Conservation (phyloP, 1,139 yeast genomes). For the Tardiomyces depauwii region DNA sequence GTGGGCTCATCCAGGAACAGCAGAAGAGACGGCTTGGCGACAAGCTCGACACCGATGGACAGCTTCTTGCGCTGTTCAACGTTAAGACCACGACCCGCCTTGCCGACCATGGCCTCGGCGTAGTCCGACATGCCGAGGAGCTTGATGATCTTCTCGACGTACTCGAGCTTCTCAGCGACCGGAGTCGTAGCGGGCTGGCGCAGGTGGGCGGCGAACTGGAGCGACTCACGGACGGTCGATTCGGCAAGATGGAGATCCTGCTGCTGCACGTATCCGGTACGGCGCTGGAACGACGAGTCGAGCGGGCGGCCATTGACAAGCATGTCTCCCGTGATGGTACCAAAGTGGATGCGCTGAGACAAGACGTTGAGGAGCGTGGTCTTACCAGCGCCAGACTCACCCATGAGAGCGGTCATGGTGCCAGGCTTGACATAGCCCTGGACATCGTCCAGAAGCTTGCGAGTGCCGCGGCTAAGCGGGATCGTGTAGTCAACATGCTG, state of each 20-base stretch:
- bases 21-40: slow-evolving; percentile 42
- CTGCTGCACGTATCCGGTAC: slow-evolving; percentile 58
- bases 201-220: slow-evolving; percentile 48
- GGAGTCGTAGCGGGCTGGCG: slow-evolving; percentile 43
- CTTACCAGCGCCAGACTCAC: slow-evolving; percentile 63
- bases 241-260: slow-evolving; percentile 51
- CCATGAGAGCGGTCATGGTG: slow-evolving; percentile 52
- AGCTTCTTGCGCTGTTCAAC: slow-evolving; percentile 58
- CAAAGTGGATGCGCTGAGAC: slow-evolving; percentile 48
- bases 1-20: slow-evolving; percentile 49
- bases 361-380: slow-evolving; percentile 50
- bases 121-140: slow-evolving; percentile 48
- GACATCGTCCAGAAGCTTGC: slow-evolving; percentile 41
- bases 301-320: slow-evolving; percentile 46
- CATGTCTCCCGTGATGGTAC: slow-evolving; percentile 55
- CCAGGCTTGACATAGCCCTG: slow-evolving; percentile 62
- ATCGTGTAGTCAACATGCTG: slow-evolving; percentile 40
- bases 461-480: slow-evolving; percentile 34
- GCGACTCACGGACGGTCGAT: slow-evolving; percentile 49
- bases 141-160: slow-evolving; percentile 47
- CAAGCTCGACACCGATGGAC: slow-evolving; percentile 54
- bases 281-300: slow-evolving; percentile 43
- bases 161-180: slow-evolving; percentile 39
- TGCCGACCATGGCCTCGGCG: slow-evolving; percentile 55
- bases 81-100: slow-evolving; percentile 45